These are phyloP conservation scores for Gaertneriomyces sp. DNA, from an alignment of 192 early-diverging fungal genomes.

Conservation along the genomic window DNA sequence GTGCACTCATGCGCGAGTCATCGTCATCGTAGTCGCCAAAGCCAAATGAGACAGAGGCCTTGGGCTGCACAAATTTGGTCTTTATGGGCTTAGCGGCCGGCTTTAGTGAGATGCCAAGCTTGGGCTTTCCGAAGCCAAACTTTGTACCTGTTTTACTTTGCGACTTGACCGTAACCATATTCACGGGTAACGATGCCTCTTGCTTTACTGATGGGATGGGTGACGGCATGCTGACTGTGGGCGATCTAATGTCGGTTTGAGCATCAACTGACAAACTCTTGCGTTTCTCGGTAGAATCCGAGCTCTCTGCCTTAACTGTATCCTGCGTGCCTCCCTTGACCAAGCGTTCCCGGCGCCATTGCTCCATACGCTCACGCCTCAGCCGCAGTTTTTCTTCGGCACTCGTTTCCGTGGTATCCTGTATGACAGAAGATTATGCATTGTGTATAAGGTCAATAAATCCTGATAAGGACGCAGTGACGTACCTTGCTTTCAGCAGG, in stretches of 20 bases:
- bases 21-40: slow-evolving; percentile 68
- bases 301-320: slow-evolving; percentile 31
- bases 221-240: not conserved
- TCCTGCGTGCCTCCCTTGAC: slow-evolving; percentile 41
- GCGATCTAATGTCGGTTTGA: not conserved
- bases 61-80: slow-evolving; percentile 55
- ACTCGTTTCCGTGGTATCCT: slow-evolving; percentile 19
- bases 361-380: slow-evolving; percentile 73
- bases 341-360: slow-evolving; percentile 72
- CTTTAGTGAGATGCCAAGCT: slow-evolving; percentile 20
- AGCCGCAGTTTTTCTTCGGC: slow-evolving; percentile 68
- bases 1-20: slow-evolving; percentile 14
- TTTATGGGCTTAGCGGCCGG: slow-evolving; percentile 12
- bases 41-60: slow-evolving; percentile 61
- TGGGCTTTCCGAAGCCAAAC: slow-evolving; percentile 17
- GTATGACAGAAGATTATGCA: slow-evolving; percentile 19
- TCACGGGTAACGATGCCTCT: not conserved
- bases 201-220: not conserved
- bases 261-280: not conserved
- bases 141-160: slow-evolving; percentile 5
- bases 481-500: not conserved
- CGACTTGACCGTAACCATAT: not conserved
- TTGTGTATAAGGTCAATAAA: slow-evolving; percentile 17
- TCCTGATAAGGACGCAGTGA: slow-evolving; percentile 13
- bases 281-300: slow-evolving; percentile 21